A percentile compares a stretch with the other conserved stretches of the same genome.
Evolutionary conservation across 345 rosid species (phyloP).

Genomic region (Hevea brasiliensis): DNA sequence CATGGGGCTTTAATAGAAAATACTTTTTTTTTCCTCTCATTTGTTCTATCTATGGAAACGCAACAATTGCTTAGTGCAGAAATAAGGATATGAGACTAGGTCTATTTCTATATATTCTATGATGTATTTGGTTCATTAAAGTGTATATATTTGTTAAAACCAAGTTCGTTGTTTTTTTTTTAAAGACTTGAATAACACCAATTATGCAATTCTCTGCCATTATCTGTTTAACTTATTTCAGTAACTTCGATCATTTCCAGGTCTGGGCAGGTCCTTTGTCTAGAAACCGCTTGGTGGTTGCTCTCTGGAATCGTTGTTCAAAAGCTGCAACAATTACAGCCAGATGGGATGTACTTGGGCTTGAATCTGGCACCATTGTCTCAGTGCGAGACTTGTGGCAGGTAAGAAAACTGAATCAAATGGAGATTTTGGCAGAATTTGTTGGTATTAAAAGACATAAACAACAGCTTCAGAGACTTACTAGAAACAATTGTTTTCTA

Average conservation of each 20-base stretch:
- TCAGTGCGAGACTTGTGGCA: slow-evolving; percentile 85
- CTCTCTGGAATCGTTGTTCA: slow-evolving; percentile 86
- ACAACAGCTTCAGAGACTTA: not conserved
- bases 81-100: not conserved
- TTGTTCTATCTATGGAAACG: not conserved
- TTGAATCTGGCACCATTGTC: slow-evolving; percentile 62
- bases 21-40: not conserved
- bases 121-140: not conserved
- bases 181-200: not conserved
- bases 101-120: not conserved
- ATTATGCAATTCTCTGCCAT: not conserved
- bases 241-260: slow-evolving; percentile 30
- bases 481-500: not conserved
- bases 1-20: not conserved
- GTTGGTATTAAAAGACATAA: not conserved
- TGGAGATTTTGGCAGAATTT: not conserved
- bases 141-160: not conserved
- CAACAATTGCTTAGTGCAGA: not conserved
- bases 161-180: not conserved
- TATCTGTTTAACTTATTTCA: not conserved
- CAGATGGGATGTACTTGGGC: slow-evolving; percentile 69
- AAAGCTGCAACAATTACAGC: slow-evolving; percentile 64
- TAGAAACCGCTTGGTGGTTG: slow-evolving; percentile 68
- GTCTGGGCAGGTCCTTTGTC: slow-evolving; percentile 97
- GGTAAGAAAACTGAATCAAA: slow-evolving; percentile 40